Percentiles rank a stretch among this genome's conserved stretches.
These are phyloP conservation scores for Porcisia hertigi DNA, from an alignment of 208 protist species.

Conservation along the genomic window DNA sequence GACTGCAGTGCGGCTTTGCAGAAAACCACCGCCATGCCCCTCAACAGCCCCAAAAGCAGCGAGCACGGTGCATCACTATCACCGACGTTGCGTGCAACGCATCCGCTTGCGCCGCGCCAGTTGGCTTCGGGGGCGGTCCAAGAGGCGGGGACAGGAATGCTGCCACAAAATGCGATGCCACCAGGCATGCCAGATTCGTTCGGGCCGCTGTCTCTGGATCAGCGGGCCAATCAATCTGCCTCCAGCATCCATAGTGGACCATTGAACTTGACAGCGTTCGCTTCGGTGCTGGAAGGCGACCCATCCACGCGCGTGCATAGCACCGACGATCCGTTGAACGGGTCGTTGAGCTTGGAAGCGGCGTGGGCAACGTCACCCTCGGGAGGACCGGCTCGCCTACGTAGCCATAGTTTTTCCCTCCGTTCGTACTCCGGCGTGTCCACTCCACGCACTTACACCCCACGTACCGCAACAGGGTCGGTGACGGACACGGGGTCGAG, in stretches of 20 bases:
- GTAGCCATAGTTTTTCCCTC: conserved; percentile 22
- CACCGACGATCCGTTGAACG: conserved; percentile 13
- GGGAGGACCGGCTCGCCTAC: conserved; percentile 1
- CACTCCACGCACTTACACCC: conserved; percentile 41
- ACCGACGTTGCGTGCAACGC: conserved; percentile 8
- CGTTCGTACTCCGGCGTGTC: conserved; percentile 28
- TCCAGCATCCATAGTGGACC: conserved; percentile 5
- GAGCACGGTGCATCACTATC: conserved; percentile 1
- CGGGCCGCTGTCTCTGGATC: background rate
- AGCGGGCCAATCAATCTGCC: background rate
- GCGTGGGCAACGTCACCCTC: conserved; percentile 1
- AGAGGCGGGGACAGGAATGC: conserved; percentile 5
- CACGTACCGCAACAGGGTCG: conserved; percentile 18
- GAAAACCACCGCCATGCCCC: conserved; percentile 7
- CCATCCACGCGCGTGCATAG: background rate
- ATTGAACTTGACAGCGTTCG: background rate
- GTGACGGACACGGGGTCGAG: background rate
- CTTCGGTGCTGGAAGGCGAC: conserved; percentile 3
- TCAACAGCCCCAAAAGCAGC: conserved; percentile 8
- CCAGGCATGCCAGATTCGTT: background rate
- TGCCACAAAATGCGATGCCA: background rate
- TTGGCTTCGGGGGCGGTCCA: conserved; percentile 17
- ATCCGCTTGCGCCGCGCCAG: conserved; percentile 10
- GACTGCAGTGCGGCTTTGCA: background rate
- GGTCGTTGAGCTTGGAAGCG: conserved; percentile 7